phyloP scores from a whole-genome alignment of 78 protist species.

The Dictyostelium brefeldianum region DNA sequence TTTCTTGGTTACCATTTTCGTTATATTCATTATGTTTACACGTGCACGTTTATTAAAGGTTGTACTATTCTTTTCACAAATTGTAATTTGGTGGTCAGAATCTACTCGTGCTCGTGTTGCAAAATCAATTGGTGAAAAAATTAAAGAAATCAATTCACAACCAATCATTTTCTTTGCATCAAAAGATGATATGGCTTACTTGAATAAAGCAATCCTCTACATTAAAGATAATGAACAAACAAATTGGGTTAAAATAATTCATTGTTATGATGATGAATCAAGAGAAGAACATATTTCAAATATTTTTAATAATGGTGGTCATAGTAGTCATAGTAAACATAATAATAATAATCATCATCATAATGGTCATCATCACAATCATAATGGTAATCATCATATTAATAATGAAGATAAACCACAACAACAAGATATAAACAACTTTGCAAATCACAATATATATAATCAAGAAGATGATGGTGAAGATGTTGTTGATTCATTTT shows the following conservation, averaged over 20 bases:
- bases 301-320: not conserved
- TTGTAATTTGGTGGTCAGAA: constrained; percentile 11
- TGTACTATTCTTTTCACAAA: constrained; percentile 50
- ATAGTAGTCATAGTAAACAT: not conserved
- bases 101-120: not conserved
- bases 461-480: not conserved
- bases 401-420: not conserved
- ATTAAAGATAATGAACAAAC: constrained; percentile 92
- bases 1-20: constrained; percentile 63
- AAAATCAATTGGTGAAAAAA: constrained; percentile 8
- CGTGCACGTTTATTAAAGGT: constrained; percentile 66
- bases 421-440: not conserved
- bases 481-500: constrained; percentile 7
- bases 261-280: constrained; percentile 63
- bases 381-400: not conserved
- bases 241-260: constrained; percentile 84
- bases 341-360: not conserved
- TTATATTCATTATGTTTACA: constrained; percentile 70
- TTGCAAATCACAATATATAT: no score
- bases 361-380: not conserved
- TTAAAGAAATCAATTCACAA: constrained; percentile 73
- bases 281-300: constrained; percentile 22
- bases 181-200: constrained; percentile 66
- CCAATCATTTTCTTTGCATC: constrained; percentile 87
- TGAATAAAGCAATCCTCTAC: constrained; percentile 90